Evolutionary conservation across 1,284 basidiomycete species (phyloP).

Genomic region (Irpex lacteus): DNA sequence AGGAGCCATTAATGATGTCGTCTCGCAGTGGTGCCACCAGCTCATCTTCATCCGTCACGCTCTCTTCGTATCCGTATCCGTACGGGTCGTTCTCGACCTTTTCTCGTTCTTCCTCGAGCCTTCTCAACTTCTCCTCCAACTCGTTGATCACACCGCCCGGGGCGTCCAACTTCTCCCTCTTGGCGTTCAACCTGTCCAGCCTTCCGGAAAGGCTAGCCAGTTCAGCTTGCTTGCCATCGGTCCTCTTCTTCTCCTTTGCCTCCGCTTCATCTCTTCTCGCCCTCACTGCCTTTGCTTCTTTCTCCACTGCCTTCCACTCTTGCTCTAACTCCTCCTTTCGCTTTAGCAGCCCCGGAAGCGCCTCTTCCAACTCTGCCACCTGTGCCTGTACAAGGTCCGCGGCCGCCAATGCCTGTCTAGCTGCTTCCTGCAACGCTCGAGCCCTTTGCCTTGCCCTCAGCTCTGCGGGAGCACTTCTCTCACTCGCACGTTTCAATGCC

Average conservation of each 20-base stretch:
- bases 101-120: conserved; percentile 37
- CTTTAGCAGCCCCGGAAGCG: conserved; percentile 45
- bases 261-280: conserved; percentile 36
- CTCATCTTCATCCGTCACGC: conserved; percentile 13
- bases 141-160: conserved; percentile 34
- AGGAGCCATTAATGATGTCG: conserved; percentile 6
- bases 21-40: conserved; percentile 13
- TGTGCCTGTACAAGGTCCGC: conserved; percentile 54
- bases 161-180: conserved; percentile 56
- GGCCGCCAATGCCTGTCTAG: conserved; percentile 61
- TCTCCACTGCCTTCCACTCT: conserved; percentile 41
- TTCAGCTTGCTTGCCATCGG: conserved; percentile 41
- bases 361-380: conserved; percentile 48
- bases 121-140: conserved; percentile 38
- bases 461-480: conserved; percentile 65
- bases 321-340: conserved; percentile 44
- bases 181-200: conserved; percentile 52
- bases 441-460: conserved; percentile 70
- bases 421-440: conserved; percentile 73
- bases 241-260: conserved; percentile 38
- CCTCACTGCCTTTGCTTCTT: conserved; percentile 29
- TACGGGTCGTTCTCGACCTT: conserved; percentile 35
- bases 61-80: conserved; percentile 26
- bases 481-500: conserved; percentile 65
- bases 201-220: conserved; percentile 36